These are phyloP conservation scores for Delonix regia DNA, from an alignment of 306 rosid species.

Conservation along the genomic window DNA sequence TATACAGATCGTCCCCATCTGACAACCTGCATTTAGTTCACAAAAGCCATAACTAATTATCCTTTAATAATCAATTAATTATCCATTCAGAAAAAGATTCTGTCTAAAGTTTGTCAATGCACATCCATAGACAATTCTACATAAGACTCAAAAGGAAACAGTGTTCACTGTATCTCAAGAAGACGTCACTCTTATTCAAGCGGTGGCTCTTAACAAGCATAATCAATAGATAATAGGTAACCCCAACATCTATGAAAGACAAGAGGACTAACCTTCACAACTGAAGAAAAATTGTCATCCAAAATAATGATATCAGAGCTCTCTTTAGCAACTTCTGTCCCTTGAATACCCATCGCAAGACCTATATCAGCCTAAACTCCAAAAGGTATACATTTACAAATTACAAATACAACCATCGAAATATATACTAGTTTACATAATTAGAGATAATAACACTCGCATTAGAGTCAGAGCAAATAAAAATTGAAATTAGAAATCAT, in stretches of 20 bases:
- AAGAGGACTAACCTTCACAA: slow-evolving; percentile 67
- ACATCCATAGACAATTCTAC: not conserved
- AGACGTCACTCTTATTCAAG: slow-evolving; percentile 17
- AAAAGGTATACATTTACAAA: slow-evolving; percentile 26
- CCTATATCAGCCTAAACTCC: slow-evolving; percentile 82
- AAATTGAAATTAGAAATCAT: not conserved
- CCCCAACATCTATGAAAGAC: not conserved
- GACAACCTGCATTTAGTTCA: slow-evolving; percentile 68
- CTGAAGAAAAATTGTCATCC: slow-evolving; percentile 91
- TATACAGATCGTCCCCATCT: slow-evolving; percentile 99
- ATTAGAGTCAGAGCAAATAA: slow-evolving; percentile 4
- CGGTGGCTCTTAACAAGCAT: slow-evolving; percentile 11
- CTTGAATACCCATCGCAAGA: slow-evolving; percentile 92
- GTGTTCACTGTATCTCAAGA: slow-evolving; percentile 14
- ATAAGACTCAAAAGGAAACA: slow-evolving; percentile 1
- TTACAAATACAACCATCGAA: slow-evolving; percentile 15
- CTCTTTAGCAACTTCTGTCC: slow-evolving; percentile 96
- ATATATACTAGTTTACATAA: not conserved
- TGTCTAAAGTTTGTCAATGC: not conserved
- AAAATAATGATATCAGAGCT: slow-evolving; percentile 91
- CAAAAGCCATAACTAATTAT: not conserved
- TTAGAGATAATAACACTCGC: not conserved
- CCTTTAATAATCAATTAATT: slow-evolving; percentile 14
- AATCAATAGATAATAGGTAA: slow-evolving; percentile 12
- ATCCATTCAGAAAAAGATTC: not conserved